Evolutionary conservation across 371 early-diverging fungal species (phyloP).

Genomic region (Phascolomyces articulosus): DNA sequence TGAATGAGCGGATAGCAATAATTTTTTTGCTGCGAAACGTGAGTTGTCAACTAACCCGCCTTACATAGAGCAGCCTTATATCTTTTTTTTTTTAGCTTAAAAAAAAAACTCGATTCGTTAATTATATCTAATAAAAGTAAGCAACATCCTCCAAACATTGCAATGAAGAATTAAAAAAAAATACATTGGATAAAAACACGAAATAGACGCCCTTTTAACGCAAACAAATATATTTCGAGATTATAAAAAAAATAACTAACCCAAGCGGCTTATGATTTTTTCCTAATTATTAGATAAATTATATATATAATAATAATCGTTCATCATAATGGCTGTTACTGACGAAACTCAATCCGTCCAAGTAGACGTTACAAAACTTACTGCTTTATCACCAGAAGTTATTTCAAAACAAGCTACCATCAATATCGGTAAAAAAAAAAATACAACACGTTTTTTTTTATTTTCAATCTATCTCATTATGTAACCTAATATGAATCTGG

Average conservation of each 20-base stretch:
- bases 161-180: too few relatives aligned
- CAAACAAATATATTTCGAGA: not conserved
- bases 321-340: slow-evolving; percentile 17
- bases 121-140: not conserved
- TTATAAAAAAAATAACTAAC: not conserved
- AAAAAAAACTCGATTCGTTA: not conserved
- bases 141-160: too few relatives aligned
- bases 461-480: not conserved
- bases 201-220: too few relatives aligned
- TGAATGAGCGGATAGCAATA: not conserved
- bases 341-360: slow-evolving; percentile 12
- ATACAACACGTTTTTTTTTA: not conserved
- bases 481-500: not conserved
- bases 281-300: not conserved
- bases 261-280: not conserved
- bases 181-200: too few relatives aligned
- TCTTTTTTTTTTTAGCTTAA: not conserved
- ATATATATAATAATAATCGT: not conserved
- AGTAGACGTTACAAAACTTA: slow-evolving; percentile 60
- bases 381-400: slow-evolving; percentile 89
- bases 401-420: slow-evolving; percentile 98
- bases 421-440: slow-evolving; percentile 85
- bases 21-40: not conserved
- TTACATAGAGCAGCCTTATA: not conserved
- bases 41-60: not conserved